Base-by-base conservation (phyloP, 2,329 filamentous ascomycete species). In the Falciphora oryzae region DNA sequence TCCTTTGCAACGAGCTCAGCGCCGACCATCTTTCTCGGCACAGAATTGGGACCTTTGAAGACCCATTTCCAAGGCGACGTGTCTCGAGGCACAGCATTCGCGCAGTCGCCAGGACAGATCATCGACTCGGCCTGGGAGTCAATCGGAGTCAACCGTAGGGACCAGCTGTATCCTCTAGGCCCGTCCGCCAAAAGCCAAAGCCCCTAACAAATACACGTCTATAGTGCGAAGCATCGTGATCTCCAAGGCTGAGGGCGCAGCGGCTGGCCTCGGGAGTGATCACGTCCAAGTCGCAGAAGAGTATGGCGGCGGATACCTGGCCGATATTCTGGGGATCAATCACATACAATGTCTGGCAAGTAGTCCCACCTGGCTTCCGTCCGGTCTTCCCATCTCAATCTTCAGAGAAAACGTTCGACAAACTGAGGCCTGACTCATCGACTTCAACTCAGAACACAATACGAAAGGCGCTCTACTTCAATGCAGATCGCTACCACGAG, bases 271-370 rank as follows among this genome's bases (percentile, higher is more conserved):
- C 18, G 13, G 29, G n/a, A 70, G 74, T 0, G 67, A 68, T 64
- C 82, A 85, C 65, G 83, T 85, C 44, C 80, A 81, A 68, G 77
- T 85, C 62, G 79, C 75, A 16, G 68, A 77, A 10, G 76, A 79
- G 59, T 80, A 85, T 65, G 84, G 84, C 0, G 81, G 82, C 50
- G 83, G 83, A 1, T 85, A 77, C 66, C 75, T 78, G 1, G 79
- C 76, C 6, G 81, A 82, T 63, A 73, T 82, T 1, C 78, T 82
- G 70, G 79, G 78, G 13, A 69, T 81, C 10, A 78, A 81, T 69
- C 79, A 82, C 66, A 68, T 82, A 18, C 80, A 85, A 70, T 86
- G 83, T 67, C 69, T 85, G 69, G 78, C 78, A 70, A 67, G 68
- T 50, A 29, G 38, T 50, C 6, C 38, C 38, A 8, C 6, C 44